Evolutionary conservation across 495 filamentous ascomycete genomes (phyloP).

Genomic region (Podospora bellae-mahoneyi): DNA sequence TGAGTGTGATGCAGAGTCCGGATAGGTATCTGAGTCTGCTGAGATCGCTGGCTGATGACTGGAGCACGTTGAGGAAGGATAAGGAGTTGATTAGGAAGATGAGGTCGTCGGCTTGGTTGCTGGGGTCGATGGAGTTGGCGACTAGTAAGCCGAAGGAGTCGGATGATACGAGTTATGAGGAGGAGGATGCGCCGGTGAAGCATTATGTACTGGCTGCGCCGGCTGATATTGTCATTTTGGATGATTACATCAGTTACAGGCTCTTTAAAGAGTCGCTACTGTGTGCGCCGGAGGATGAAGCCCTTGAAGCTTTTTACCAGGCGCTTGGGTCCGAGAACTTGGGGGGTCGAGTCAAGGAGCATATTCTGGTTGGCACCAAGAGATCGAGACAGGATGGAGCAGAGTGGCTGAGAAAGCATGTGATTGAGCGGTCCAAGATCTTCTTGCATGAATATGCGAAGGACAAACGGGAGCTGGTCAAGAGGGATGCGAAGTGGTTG

Average conservation of each 20-base stretch:
- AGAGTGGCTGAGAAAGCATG: conserved; percentile 65
- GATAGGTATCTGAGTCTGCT: conserved; percentile 84
- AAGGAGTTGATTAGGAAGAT: conserved; percentile 72
- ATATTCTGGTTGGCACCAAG: conserved; percentile 52
- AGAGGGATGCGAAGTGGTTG: conserved; percentile 82
- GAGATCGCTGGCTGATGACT: conserved; percentile 68
- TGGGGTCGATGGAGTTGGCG: conserved; percentile 73
- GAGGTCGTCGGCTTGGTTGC: conserved; percentile 68
- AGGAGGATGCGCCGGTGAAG: conserved; percentile 66
- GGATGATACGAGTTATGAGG: conserved; percentile 57
- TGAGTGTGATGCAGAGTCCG: conserved; percentile 70
- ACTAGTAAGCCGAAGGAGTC: conserved; percentile 36
- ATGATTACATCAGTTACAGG: conserved; percentile 81
- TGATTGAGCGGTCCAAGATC: conserved; percentile 80
- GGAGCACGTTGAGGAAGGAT: conserved; percentile 67
- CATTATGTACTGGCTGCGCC: conserved; percentile 71
- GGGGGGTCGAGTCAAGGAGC: conserved; percentile 57
- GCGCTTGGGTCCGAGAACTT: conserved; percentile 58
- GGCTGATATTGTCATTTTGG: conserved; percentile 70
- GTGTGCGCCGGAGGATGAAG: conserved; percentile 83
- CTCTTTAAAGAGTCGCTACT: conserved; percentile 78
- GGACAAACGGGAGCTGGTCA: conserved; percentile 63
- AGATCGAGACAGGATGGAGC: conserved; percentile 47
- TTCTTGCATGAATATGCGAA: conserved; percentile 71
- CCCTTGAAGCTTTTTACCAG: conserved; percentile 77